Evolutionary conservation across 2,329 filamentous ascomycete genomes (phyloP).

Genomic region (Shiraia bambusicola): DNA sequence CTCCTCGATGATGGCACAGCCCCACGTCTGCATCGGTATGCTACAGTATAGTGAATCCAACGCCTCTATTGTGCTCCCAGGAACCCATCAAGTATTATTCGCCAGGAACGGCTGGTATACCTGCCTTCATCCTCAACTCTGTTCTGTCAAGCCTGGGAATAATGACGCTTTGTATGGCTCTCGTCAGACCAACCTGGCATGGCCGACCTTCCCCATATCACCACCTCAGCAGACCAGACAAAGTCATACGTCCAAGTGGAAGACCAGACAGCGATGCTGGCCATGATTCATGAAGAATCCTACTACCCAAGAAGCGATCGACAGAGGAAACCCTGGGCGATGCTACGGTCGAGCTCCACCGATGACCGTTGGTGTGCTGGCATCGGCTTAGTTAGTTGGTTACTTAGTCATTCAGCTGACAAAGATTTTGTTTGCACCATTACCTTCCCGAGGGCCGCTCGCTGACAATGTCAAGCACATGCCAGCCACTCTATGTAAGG

Average conservation of each 20-base stretch:
- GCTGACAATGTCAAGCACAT: slow-evolving; percentile 7
- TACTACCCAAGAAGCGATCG: neutral
- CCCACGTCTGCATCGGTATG: neutral
- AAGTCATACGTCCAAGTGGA: slow-evolving; percentile 13
- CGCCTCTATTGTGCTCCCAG: too few species aligned
- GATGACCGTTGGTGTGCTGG: neutral
- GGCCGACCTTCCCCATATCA: slow-evolving; percentile 4
- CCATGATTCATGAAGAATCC: neutral
- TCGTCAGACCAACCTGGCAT: neutral
- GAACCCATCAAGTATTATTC: too few species aligned
- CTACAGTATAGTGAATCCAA: too few species aligned
- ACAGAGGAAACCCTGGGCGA: neutral
- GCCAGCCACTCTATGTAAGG: slow-evolving; percentile 8
- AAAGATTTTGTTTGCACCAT: neutral
- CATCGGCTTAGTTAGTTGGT: neutral
- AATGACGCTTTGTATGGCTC: too few species aligned
- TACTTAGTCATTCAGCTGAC: neutral
- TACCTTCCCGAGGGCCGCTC: neutral
- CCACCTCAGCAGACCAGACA: slow-evolving; percentile 11
- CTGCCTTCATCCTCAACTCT: too few species aligned
- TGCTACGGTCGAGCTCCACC: neutral
- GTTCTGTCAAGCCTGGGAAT: too few species aligned
- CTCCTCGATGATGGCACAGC: slow-evolving; percentile 3
- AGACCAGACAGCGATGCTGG: slow-evolving; percentile 4
- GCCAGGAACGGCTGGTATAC: too few species aligned